Evolutionary conservation across 208 protist species (phyloP).

Genomic region (Trypanosoma cruzi): DNA sequence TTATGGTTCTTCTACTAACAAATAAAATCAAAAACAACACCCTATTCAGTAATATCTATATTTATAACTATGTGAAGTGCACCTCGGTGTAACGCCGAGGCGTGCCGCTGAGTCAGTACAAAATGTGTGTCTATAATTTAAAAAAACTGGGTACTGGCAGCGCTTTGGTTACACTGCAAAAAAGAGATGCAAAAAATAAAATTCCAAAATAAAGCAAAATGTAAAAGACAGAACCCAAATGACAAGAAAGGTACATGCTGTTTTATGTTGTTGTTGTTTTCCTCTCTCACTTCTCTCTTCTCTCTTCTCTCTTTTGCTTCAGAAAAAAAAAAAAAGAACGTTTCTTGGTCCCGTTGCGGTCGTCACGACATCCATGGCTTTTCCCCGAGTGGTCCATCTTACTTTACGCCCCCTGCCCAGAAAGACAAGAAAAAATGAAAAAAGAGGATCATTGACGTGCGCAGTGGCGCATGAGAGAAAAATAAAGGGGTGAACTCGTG

Average conservation of each 20-base stretch:
- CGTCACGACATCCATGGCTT: no score
- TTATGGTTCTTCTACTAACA: not conserved
- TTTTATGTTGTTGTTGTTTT: not conserved
- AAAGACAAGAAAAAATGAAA: constrained; percentile 10
- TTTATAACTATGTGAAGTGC: not conserved
- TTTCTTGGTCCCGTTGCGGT: constrained; percentile 11
- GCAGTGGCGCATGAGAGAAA: not conserved
- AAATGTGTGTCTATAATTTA: not conserved
- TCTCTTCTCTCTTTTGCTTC: no score
- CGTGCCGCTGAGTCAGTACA: not conserved
- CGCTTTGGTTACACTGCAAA: not conserved
- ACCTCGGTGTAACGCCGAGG: not conserved
- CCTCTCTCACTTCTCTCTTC: no score
- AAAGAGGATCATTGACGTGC: not conserved
- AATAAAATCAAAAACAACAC: constrained; percentile 2
- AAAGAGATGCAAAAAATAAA: not conserved
- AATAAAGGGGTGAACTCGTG: no score
- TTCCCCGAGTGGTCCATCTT: no score
- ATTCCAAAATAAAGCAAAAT: not conserved
- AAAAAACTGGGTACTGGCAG: not conserved
- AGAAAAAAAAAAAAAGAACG: not conserved
- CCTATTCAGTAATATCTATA: not conserved
- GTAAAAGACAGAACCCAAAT: not conserved
- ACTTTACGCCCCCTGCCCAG: no score
- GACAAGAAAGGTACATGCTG: not conserved